Evolutionary conservation across 345 rosid genomes (phyloP).

Genomic region (Populus deltoides): DNA sequence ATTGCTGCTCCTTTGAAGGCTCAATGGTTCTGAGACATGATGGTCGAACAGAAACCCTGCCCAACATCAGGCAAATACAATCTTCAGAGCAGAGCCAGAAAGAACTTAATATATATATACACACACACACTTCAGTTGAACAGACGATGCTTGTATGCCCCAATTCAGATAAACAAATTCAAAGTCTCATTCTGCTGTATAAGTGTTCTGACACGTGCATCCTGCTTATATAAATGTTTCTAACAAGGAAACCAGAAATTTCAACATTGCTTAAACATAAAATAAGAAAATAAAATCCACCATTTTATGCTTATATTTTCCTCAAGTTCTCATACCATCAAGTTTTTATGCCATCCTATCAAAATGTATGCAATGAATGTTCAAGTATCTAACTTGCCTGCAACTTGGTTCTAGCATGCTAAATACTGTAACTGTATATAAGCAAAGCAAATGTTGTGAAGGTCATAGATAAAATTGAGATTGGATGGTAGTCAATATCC

Average conservation of each 20-base stretch:
- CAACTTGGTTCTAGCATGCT: background rate
- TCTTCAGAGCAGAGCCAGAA: background rate
- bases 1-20: conserved; percentile 34
- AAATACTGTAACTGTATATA: background rate
- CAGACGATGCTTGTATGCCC: background rate
- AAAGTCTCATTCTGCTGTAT: background rate
- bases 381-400: background rate
- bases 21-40: conserved; percentile 44
- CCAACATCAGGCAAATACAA: conserved; percentile 12
- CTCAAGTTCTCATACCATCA: background rate
- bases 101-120: background rate
- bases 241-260: background rate
- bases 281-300: background rate
- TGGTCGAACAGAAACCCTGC: conserved; percentile 59
- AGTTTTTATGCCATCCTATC: background rate
- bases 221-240: background rate
- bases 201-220: background rate
- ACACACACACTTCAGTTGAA: background rate
- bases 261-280: background rate
- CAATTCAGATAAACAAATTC: background rate
- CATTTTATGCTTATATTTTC: background rate
- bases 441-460: background rate
- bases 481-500: background rate
- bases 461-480: background rate
- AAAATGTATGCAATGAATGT: background rate